These are phyloP conservation scores for Mycocentrospora acerina DNA, from an alignment of 2,329 filamentous ascomycete genomes.

Conservation along the genomic window DNA sequence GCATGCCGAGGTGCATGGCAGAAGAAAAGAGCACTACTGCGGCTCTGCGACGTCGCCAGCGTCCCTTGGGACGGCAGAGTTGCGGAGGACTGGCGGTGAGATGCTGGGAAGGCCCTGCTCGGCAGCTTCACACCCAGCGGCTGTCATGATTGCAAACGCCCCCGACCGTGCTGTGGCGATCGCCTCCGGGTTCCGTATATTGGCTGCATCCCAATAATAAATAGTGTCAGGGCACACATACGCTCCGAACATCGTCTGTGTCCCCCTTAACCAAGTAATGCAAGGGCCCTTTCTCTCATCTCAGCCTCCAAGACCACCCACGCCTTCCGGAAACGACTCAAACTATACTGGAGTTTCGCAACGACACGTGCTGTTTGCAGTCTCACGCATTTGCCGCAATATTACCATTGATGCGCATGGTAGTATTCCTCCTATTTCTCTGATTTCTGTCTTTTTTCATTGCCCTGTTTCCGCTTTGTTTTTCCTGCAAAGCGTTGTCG, in stretches of 20 bases:
- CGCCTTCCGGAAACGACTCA: conserved; percentile 30
- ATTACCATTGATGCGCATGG: conserved; percentile 27
- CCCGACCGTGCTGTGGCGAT: conserved; percentile 30
- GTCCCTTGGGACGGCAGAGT: conserved; percentile 10
- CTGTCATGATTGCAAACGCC: conserved; percentile 18
- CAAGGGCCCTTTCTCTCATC: conserved; percentile 36
- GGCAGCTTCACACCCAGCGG: conserved; percentile 30
- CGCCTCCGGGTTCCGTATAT: conserved; percentile 22
- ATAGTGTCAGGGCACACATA: conserved; percentile 28
- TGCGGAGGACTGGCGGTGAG: conserved; percentile 32
- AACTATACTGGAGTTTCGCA: conserved; percentile 35
- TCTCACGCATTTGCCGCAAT: conserved; percentile 13
- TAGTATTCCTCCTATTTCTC: conserved; percentile 34
- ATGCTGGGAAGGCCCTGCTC: conserved; percentile 27
- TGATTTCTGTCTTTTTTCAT: conserved; percentile 27
- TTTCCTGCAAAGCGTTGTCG: conserved; percentile 34
- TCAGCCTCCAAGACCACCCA: conserved; percentile 22
- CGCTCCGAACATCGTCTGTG: conserved; percentile 19
- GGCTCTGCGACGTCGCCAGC: conserved; percentile 17
- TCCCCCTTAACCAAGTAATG: conserved; percentile 34
- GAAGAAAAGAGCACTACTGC: conserved; percentile 23
- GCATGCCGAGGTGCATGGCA: conserved; percentile 20
- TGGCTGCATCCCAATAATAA: conserved; percentile 21
- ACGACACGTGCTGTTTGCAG: conserved; percentile 32
- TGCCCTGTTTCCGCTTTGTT: conserved; percentile 35